Evolutionary conservation across 129 eudicot species (phyloP).

Genomic region (Erigeron canadensis): DNA sequence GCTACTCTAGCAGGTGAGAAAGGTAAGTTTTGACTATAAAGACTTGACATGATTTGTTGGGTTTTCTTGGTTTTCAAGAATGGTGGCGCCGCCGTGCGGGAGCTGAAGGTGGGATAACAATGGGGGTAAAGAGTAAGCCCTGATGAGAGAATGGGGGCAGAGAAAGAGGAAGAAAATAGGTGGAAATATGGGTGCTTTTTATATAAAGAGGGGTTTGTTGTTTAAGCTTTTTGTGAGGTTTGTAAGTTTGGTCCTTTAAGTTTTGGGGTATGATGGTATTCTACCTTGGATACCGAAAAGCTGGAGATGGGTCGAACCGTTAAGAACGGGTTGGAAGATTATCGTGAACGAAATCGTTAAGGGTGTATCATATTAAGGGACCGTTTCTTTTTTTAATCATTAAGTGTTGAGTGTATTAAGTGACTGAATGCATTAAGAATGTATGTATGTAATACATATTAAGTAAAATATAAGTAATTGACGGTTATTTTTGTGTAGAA

Average conservation of each 20-base stretch:
- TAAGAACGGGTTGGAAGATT: not conserved
- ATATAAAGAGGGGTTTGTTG: slow-evolving; percentile 35
- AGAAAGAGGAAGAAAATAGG: slow-evolving; percentile 20
- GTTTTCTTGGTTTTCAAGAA: slow-evolving; percentile 1
- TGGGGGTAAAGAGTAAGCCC: slow-evolving; percentile 33
- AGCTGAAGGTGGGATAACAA: slow-evolving; percentile 28
- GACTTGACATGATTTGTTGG: slow-evolving; percentile 58
- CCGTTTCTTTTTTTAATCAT: too few relatives aligned
- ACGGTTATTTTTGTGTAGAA: too few relatives aligned
- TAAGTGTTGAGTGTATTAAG: too few relatives aligned
- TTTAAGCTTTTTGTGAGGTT: slow-evolving; percentile 19
- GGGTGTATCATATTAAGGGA: too few relatives aligned
- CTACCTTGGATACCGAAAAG: not conserved
- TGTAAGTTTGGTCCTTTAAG: slow-evolving; percentile 17
- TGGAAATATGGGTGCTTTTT: slow-evolving; percentile 36
- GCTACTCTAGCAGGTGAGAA: slow-evolving; percentile 69
- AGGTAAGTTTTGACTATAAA: slow-evolving; percentile 54
- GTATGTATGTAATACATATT: too few relatives aligned
- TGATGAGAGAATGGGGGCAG: slow-evolving; percentile 31
- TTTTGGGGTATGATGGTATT: not conserved
- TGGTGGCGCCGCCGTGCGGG: slow-evolving; percentile 23
- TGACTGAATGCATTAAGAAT: too few relatives aligned
- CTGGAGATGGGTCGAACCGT: not conserved
- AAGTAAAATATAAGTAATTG: too few relatives aligned
- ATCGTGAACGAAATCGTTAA: too few relatives aligned